Evolutionary conservation across 306 rosid species (phyloP), one percentile per base, ranked within the genome.

Genomic region (Castanopsis chinensis): DNA sequence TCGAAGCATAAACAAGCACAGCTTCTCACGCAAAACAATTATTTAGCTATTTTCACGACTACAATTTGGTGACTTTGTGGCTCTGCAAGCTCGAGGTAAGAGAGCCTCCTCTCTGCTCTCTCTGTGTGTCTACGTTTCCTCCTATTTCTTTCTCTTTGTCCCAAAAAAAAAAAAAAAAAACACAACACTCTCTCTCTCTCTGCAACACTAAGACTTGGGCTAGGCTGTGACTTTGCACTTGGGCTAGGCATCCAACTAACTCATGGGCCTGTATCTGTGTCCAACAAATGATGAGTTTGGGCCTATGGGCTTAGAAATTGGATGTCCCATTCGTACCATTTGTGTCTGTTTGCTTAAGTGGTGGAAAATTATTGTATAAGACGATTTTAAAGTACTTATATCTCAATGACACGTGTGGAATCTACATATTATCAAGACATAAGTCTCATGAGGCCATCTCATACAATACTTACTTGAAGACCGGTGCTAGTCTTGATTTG

Each of bases 341-440:
- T 41, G 12, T 41, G 45, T 2, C 1, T 41, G 45, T 8, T 41
- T 41, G 45, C 3, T 41, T 35, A n/a, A n/a, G n/a, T 1, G 2
- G 9, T 2, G 11, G 0, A 8, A 37, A 37, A 37, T 37, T 37
- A 0, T 37, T 0, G 3, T 7, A 37, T 7, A 0, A 37, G 11
- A 0, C 0, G 0, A 6, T 37, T 2, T 7, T 2, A 1, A 0
- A 0, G 7, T 0, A 7, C 0, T 0, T 37, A 7, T 37, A 3
- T 37, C 11, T 37, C 3, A 37, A 8, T 37, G 45, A 0, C 3
- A 37, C 0, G 3, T 7, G 45, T 7, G 0, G 0, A 0, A 7
- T 3, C 0, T 0, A 1, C 8, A 7, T 37, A 0, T 37, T 37
- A 37, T 37, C 0, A 3, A 37, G 11, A 37, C 1, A 37, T 37